phyloP scores from a whole-genome alignment of 2,329 filamentous ascomycete species.

The Epichloe bromicola region DNA sequence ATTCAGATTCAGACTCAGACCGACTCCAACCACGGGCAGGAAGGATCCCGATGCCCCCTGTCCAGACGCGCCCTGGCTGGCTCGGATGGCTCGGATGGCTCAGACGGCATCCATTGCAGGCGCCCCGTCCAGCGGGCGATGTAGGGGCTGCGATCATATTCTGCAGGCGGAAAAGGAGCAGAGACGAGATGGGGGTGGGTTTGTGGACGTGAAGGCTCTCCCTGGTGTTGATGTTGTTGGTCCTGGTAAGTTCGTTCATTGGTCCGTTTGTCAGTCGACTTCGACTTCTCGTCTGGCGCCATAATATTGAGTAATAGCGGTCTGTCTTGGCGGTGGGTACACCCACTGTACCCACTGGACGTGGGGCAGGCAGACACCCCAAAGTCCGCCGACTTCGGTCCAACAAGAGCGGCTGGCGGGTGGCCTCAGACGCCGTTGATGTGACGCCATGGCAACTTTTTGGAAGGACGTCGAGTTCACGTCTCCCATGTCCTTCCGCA shows the following conservation, averaged over 20 bases:
- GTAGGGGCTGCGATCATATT: slow-evolving; percentile 6
- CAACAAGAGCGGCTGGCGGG: not conserved
- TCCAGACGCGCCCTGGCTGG: too few relatives aligned
- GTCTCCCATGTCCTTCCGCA: not conserved
- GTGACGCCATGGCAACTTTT: slow-evolving; percentile 9
- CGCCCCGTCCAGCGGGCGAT: not conserved
- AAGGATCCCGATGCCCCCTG: too few relatives aligned
- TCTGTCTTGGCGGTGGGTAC: too few relatives aligned
- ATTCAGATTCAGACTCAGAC: too few relatives aligned
- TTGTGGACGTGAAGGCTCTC: not conserved
- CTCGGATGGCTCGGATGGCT: too few relatives aligned
- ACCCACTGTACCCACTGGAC: too few relatives aligned
- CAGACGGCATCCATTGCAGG: too few relatives aligned
- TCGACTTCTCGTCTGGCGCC: too few relatives aligned
- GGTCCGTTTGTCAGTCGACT: too few relatives aligned
- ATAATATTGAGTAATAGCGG: too few relatives aligned
- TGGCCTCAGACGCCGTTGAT: not conserved
- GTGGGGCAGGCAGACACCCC: too few relatives aligned
- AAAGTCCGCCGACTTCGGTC: not conserved
- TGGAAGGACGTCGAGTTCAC: not conserved
- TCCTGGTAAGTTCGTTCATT: not conserved
- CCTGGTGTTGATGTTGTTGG: not conserved
- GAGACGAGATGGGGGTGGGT: not conserved
- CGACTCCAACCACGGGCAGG: too few relatives aligned
- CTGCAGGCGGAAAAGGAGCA: not conserved